Evolutionary conservation across 2,329 filamentous ascomycete genomes (phyloP), one percentile per base, ranked within the genome.

Genomic region (Westerdykella aurantiaca): DNA sequence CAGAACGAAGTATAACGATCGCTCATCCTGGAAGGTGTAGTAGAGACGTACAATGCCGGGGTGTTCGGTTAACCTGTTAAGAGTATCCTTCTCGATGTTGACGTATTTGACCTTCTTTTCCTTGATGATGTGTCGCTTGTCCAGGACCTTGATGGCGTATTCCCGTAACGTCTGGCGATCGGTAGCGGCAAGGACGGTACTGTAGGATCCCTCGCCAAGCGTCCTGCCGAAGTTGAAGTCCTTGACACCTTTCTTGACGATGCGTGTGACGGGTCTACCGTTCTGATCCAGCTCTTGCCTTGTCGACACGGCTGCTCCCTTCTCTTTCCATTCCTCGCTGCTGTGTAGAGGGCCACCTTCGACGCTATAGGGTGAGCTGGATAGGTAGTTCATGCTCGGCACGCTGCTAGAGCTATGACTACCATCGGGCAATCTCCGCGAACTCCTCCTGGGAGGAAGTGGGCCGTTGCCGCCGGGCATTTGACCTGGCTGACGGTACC

Each of bases 71-170:
- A 98, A 75, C 50, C 93, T 83, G 64, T 98, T 98, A 44, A 98
- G 75, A 0, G 93, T 97, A 69, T 98, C 91, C 72, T 96, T 96
- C 69, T 98, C 93, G 58, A 98, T 98, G 69, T 97, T 98, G 69
- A 98, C 93, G 63, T 98, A 98, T 76, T 98, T 98, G 61, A 98
- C 95, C 77, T 98, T 98, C 70, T 95, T 97, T 72, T 98, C 93
- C 70, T 97, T 98, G 75, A 98, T 98, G 62, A 98, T 98, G 68
- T 98, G 93, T 59, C 89, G 82, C 72, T 98, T 98, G 70, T 98
- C 93, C 38, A 98, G 79, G 13, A 98, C 91, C 68, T 98, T 98
- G 71, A 98, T 90, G 21, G 93, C 93, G 63, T 97, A 97, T 67
- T 98, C 91, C 60, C 95, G 95, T 45, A 94, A 73, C 1, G 88